Conservation (phyloP, 768 basidiomycete species). For the Agaricus subrufescens region DNA sequence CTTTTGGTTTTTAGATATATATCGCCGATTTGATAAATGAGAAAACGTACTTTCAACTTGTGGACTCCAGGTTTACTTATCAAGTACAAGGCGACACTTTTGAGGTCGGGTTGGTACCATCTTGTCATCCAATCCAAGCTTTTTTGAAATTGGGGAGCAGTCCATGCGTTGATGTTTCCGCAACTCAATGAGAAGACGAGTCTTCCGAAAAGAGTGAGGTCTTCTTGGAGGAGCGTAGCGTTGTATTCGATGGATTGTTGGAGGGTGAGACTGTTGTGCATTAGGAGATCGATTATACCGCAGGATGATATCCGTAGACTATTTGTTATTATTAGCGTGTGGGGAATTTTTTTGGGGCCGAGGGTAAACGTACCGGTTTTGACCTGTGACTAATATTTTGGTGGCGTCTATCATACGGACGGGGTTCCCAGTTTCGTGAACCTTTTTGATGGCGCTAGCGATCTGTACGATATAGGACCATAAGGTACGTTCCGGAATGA, state of each 20-base stretch:
- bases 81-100: slow-evolving; percentile 74
- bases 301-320: slow-evolving; percentile 87
- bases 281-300: slow-evolving; percentile 81
- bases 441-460: slow-evolving; percentile 78
- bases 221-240: slow-evolving; percentile 73
- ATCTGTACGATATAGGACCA: slow-evolving; percentile 96
- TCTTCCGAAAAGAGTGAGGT: slow-evolving; percentile 80
- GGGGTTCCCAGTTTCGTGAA: slow-evolving; percentile 78
- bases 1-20: slow-evolving; percentile 28
- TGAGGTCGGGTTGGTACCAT: slow-evolving; percentile 77
- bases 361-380: slow-evolving; percentile 61
- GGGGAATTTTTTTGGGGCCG: background rate
- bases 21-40: background rate
- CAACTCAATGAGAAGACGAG: slow-evolving; percentile 79
- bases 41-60: slow-evolving; percentile 58
- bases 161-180: slow-evolving; percentile 54
- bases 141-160: slow-evolving; percentile 60
- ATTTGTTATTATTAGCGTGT: background rate
- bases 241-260: slow-evolving; percentile 46
- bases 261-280: slow-evolving; percentile 45
- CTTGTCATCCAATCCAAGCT: slow-evolving; percentile 71
- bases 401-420: slow-evolving; percentile 80
- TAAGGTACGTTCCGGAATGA: slow-evolving; percentile 72
- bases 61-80: slow-evolving; percentile 64
- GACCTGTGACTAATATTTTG: slow-evolving; percentile 84